Evolutionary conservation across 2,329 filamentous ascomycete species (phyloP), one percentile per base, ranked within the genome.

Genomic region (Metarhizium anisopliae): DNA sequence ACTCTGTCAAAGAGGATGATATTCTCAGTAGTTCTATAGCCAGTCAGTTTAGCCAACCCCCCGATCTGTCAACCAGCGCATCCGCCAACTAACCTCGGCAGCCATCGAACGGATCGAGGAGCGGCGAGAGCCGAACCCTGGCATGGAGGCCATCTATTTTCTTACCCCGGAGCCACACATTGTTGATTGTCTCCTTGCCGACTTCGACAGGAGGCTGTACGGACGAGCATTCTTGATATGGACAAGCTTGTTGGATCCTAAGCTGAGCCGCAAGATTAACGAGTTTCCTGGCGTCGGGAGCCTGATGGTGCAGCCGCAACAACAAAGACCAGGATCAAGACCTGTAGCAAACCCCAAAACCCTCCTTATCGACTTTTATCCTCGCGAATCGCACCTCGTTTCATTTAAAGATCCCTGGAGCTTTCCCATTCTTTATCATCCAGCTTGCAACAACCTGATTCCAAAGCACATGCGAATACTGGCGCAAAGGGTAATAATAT

Each of bases 11-110:
- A 66, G 89, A 96, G 77, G 93, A 99, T 82, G 90, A 96, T 67
- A 95, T 99, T 62, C 86, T 99, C 74, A 95, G 95, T 70, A 85
- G 91, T 73, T 96, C 96, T 70, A 89, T 99, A 72, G 93, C 92
- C 63, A 96, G 92, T 96, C 80, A 69, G 86, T 69, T 36, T 51
- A 47, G 54, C 59, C 47, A 51, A 25, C 18, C 35, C 53, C 42
- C 58, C 52, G 55, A 52, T 47, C 55, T 52, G 56, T 59, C 35
- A 54, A 16, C 52, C 55, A 55, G 52, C 1, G 40, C 7, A 13
- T 20, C 50, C 55, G 47, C 6, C 42, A 60, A 51, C 56, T 62
- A 57, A 62, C 59, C n/a, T 59, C 52, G 56, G 57, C 71, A 95
- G 92, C 96, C 73, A 93, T 99, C 71, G 93, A 97, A 78, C 84